Evolutionary conservation across 768 basidiomycete species (phyloP).

Genomic region (Lentinula detonsa): DNA sequence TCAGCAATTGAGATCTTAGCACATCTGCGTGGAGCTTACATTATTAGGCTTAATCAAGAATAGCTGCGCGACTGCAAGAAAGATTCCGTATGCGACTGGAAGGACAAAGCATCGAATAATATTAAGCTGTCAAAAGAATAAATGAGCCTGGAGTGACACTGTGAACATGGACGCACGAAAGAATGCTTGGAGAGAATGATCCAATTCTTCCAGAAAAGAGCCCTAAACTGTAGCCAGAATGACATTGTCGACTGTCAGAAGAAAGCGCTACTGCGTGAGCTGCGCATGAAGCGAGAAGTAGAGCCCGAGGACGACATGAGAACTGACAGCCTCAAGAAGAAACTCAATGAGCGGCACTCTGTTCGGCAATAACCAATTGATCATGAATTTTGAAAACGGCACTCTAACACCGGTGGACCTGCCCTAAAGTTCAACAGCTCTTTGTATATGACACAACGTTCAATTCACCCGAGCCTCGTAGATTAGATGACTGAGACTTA

Average conservation of each 20-base stretch:
- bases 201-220: conserved; percentile 70
- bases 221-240: conserved; percentile 57
- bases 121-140: conserved; percentile 37
- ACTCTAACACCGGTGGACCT: not conserved
- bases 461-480: too few relatives aligned
- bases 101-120: conserved; percentile 55
- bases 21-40: conserved; percentile 27
- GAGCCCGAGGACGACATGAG: not conserved
- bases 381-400: too few relatives aligned
- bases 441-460: too few relatives aligned
- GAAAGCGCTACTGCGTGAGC: conserved; percentile 19
- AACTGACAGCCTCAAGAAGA: not conserved
- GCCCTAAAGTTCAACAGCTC: not conserved
- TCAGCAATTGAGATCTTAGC: not conserved
- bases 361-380: not conserved
- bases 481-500: too few relatives aligned
- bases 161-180: conserved; percentile 36
- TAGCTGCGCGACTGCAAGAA: conserved; percentile 57
- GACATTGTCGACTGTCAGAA: not conserved
- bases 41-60: conserved; percentile 58
- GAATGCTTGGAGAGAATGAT: conserved; percentile 63
- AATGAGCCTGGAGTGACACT: not conserved
- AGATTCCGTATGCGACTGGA: conserved; percentile 62
- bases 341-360: not conserved
- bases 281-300: not conserved